Conservation (phyloP, 164 flowering plant species). For the Piper longum region DNA sequence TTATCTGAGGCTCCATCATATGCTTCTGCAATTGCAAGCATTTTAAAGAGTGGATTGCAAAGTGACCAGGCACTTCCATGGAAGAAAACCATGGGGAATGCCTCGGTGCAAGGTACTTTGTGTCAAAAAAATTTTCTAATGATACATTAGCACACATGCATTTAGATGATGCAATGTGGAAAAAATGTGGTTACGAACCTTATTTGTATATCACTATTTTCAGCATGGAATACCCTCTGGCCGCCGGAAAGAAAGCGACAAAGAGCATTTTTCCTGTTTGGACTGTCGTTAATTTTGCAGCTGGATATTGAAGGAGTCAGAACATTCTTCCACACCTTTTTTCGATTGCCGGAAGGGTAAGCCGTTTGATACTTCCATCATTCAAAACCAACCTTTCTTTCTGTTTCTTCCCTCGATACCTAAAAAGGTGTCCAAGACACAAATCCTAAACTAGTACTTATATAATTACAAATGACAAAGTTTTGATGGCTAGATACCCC, state of each 20-base stretch:
- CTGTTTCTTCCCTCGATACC: neutral
- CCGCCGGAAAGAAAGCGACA: slow-evolving; percentile 94
- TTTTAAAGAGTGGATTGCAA: slow-evolving; percentile 29
- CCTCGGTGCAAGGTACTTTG: slow-evolving; percentile 62
- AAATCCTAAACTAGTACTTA: too few relatives aligned
- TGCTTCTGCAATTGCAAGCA: slow-evolving; percentile 75
- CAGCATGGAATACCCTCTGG: slow-evolving; percentile 98
- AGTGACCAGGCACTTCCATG: slow-evolving; percentile 11
- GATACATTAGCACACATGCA: neutral
- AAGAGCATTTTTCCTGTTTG: slow-evolving; percentile 91
- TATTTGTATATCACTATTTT: neutral
- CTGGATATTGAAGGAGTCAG: slow-evolving; percentile 84
- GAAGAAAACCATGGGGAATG: slow-evolving; percentile 22
- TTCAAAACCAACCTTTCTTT: neutral
- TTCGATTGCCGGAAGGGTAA: slow-evolving; percentile 80
- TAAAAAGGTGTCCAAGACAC: neutral
- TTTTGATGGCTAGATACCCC: too few relatives aligned
- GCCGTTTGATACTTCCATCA: neutral
- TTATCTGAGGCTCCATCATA: slow-evolving; percentile 92
- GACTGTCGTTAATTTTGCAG: slow-evolving; percentile 78
- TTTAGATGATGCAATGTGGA: neutral
- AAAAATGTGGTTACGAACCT: neutral
- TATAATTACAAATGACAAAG: too few relatives aligned
- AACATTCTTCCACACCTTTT: slow-evolving; percentile 77
- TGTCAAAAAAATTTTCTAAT: too few relatives aligned